phyloP scores from a whole-genome alignment of 768 basidiomycete species.

The Xerocomellus intermedius region DNA sequence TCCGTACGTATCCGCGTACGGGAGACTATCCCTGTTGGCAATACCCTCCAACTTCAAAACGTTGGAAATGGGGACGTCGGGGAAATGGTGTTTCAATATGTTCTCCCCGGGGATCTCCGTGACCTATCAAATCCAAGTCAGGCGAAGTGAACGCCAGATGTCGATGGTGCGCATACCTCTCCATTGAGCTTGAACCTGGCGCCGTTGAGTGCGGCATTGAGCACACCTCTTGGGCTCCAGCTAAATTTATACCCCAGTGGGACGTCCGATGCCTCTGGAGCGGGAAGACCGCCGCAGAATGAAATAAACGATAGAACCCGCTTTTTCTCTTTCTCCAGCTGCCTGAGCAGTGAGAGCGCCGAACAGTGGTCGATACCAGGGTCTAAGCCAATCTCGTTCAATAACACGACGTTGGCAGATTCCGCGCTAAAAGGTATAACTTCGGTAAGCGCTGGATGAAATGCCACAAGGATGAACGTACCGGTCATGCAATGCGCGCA shows the following conservation, averaged over 20 bases:
- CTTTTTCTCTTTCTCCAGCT: conserved; percentile 50
- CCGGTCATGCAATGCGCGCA: conserved; percentile 64
- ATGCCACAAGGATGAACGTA: conserved; percentile 33
- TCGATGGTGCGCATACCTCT: conserved; percentile 40
- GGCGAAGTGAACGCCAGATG: not conserved
- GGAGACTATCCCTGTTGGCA: conserved; percentile 79
- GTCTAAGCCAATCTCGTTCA: conserved; percentile 90
- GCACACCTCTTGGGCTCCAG: conserved; percentile 88
- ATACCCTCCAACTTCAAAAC: conserved; percentile 75
- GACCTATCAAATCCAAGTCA: conserved; percentile 33
- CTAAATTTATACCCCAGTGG: conserved; percentile 92
- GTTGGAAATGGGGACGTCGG: conserved; percentile 61
- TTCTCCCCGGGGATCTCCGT: conserved; percentile 49
- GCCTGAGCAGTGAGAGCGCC: conserved; percentile 66
- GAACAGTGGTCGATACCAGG: conserved; percentile 90
- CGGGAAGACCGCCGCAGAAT: conserved; percentile 92
- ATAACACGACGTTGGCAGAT: conserved; percentile 61
- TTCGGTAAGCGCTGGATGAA: not conserved
- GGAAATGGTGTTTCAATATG: conserved; percentile 59
- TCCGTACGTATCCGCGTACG: conserved; percentile 66
- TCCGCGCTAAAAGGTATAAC: conserved; percentile 47
- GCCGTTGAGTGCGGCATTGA: conserved; percentile 73
- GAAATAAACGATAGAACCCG: conserved; percentile 73
- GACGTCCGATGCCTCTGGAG: conserved; percentile 55
- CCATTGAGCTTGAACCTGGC: conserved; percentile 63